Evolutionary conservation across 768 basidiomycete species (phyloP).

Genomic region (Panaeolus cyanescens): DNA sequence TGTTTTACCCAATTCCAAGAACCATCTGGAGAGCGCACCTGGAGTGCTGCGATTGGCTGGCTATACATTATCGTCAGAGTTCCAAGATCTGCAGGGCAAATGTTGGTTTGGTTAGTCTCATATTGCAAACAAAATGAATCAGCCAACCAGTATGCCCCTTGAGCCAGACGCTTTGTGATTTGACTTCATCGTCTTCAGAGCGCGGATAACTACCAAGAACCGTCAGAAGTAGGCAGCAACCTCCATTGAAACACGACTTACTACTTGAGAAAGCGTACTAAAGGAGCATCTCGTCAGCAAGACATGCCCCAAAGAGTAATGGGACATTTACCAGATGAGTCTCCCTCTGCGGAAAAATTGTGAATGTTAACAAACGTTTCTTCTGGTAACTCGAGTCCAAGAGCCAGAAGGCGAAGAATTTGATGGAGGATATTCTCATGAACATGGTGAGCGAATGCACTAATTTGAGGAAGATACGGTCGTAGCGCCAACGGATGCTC

Average conservation of each 20-base stretch:
- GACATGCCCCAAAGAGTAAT: too few species aligned
- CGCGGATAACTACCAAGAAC: conserved; percentile 62
- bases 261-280: conserved; percentile 73
- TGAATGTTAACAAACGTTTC: conserved; percentile 51
- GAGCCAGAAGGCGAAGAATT: conserved; percentile 44
- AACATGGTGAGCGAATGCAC: conserved; percentile 49
- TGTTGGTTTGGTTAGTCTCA: background rate
- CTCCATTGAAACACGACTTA: conserved; percentile 29
- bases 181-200: conserved; percentile 47
- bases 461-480: conserved; percentile 54
- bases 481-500: conserved; percentile 50
- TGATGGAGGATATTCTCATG: conserved; percentile 54
- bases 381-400: conserved; percentile 56
- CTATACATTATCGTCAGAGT: conserved; percentile 60
- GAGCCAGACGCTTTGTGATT: conserved; percentile 57
- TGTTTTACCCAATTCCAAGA: conserved; percentile 64
- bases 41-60: conserved; percentile 59
- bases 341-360: conserved; percentile 39
- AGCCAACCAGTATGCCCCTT: conserved; percentile 58
- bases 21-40: conserved; percentile 53
- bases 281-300: background rate
- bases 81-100: conserved; percentile 42
- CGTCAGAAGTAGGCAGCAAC: too few species aligned
- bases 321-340: conserved; percentile 38
- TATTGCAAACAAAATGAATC: background rate